Conservation (phyloP, 805 yeast species). For the Saccharomycopsis oosterbeekiorum region DNA sequence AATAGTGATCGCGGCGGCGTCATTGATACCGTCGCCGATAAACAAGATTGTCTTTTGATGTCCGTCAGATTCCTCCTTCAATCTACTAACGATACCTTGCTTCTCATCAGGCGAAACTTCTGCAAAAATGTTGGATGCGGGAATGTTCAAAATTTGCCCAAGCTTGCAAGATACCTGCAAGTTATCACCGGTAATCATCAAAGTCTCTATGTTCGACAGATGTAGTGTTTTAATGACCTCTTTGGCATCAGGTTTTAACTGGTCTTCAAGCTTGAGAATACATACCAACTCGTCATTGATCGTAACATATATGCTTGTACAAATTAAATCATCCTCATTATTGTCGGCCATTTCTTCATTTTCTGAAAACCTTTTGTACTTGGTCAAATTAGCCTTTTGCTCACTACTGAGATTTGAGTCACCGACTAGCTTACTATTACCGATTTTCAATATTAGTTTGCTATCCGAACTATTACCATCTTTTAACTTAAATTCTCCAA, state of each 20-base stretch:
- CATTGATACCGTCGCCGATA: conserved; percentile 97
- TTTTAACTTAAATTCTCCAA: conserved; percentile 19
- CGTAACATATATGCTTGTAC: conserved; percentile 33
- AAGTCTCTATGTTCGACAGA: conserved; percentile 48
- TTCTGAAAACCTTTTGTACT: not conserved
- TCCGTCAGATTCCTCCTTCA: conserved; percentile 31
- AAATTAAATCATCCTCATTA: conserved; percentile 6
- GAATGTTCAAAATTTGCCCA: conserved; percentile 61
- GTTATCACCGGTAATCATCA: conserved; percentile 88
- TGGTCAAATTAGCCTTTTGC: not conserved
- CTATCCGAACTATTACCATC: conserved; percentile 19
- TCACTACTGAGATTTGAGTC: conserved; percentile 7
- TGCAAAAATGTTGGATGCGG: conserved; percentile 53
- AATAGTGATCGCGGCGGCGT: conserved; percentile 88
- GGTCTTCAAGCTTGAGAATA: conserved; percentile 55
- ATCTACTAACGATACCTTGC: conserved; percentile 49
- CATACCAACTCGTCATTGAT: conserved; percentile 56
- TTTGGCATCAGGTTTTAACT: conserved; percentile 54
- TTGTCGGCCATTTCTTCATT: not conserved
- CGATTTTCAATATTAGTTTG: conserved; percentile 36
- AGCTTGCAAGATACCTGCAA: conserved; percentile 49
- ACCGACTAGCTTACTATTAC: conserved; percentile 38
- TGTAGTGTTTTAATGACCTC: conserved; percentile 48
- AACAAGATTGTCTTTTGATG: conserved; percentile 47
- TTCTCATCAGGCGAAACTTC: conserved; percentile 73